Base-by-base conservation (phyloP, 2,329 filamentous ascomycete species). In the Sphaerulina populicola region DNA sequence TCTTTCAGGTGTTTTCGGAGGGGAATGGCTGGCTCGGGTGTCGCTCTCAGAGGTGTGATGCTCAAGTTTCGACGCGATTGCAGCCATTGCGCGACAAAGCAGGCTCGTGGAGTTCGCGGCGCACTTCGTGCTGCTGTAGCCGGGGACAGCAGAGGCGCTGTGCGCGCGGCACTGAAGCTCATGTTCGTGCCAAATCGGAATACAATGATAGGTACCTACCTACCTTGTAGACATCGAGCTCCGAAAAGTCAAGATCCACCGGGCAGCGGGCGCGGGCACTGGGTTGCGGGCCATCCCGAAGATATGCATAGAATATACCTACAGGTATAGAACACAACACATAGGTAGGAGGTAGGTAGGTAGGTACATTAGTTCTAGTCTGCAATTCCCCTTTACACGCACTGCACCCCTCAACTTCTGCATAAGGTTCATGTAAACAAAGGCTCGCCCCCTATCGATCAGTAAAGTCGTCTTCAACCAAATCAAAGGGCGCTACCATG, bases 1-100 rank as follows among this genome's bases (percentile, higher is more conserved):
- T 71, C 68, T 58, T 71, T 71, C 33, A 71, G 57, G 49, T 69
- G 69, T 55, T 70, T 71, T 27, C 69, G 64, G 4, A 71, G 59
- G 2, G 69, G 66, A 5, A 68, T 59, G 6, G 46, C 39, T 2
- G 62, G 53, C 40, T 64, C 60, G 41, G 62, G 44, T n/a, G 31
- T 42, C 15, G 46, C 39, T 6, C 21, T 47, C 8, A 53, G 27
- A 11, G 51, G 39, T 6, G 59, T 43, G 27, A 53, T 61, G 14
- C 58, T 53, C 5, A 65, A 41, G 18, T 55, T 54, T 39, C 62
- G 63, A 21, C 46, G 46, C 12, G 54, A 55, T 14, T 55, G 57
- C 10, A 64, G 60, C 64, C 64, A 66, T 60, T 65, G 60, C 10
- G 60, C 47, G 27, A 62, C 57, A 31, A 64, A 59, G 51, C 61